Evolutionary conservation across 2,329 filamentous ascomycete genomes (phyloP).

Genomic region (Fusarium paranaense): DNA sequence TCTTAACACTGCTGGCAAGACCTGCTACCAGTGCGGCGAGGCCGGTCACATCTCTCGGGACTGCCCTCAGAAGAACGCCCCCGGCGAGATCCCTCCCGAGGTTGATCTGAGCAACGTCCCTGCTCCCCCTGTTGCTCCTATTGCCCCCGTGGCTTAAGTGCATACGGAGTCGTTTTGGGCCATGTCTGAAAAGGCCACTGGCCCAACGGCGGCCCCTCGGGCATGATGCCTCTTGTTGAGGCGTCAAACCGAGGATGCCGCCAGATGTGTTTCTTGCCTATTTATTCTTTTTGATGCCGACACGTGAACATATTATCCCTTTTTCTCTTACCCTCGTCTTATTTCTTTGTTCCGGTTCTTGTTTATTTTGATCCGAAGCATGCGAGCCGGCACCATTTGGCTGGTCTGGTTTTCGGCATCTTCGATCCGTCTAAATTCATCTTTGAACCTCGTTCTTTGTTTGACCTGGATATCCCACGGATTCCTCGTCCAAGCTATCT

Average conservation of each 20-base stretch:
- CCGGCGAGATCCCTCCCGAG: slow-evolving; percentile 59
- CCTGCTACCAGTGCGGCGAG: slow-evolving; percentile 97
- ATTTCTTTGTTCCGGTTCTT: slow-evolving; percentile 48
- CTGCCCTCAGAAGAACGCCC: slow-evolving; percentile 79
- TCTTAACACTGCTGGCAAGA: slow-evolving; percentile 96
- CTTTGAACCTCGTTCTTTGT: slow-evolving; percentile 39
- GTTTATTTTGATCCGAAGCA: slow-evolving; percentile 47
- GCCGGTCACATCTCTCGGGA: slow-evolving; percentile 96
- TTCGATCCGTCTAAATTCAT: slow-evolving; percentile 46
- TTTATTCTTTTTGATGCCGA: slow-evolving; percentile 45
- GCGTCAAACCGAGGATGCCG: slow-evolving; percentile 17
- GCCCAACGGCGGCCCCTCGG: slow-evolving; percentile 24
- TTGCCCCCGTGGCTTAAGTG: slow-evolving; percentile 54
- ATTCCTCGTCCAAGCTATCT: slow-evolving; percentile 14
- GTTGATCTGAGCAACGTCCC: slow-evolving; percentile 58
- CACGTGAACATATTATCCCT: slow-evolving; percentile 44
- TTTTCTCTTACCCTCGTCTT: slow-evolving; percentile 37
- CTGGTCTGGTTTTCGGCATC: slow-evolving; percentile 45
- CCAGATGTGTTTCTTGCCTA: slow-evolving; percentile 38
- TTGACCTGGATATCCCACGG: slow-evolving; percentile 28
- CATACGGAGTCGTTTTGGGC: slow-evolving; percentile 21
- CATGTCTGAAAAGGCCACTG: slow-evolving; percentile 2
- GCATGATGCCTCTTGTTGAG: slow-evolving; percentile 8
- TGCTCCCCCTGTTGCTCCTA: slow-evolving; percentile 59
- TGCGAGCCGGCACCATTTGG: slow-evolving; percentile 44